Conservation (phyloP, 179 eudicot species). For the Beta macrorhiza region DNA sequence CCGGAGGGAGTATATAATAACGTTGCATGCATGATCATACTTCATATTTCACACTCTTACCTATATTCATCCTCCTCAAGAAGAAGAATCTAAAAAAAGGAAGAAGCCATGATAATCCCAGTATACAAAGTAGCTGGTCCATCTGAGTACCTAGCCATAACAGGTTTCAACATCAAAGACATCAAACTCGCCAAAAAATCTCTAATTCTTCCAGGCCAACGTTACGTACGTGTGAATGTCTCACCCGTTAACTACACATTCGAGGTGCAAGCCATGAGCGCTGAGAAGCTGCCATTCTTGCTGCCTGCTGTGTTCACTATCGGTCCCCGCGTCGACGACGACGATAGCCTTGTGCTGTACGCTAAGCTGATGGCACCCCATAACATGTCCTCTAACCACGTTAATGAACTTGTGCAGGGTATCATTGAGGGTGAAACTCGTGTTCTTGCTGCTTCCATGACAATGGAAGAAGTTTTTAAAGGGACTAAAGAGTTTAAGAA, state of each 20-base stretch:
- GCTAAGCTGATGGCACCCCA: constrained; percentile 40
- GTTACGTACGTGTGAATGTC: background rate
- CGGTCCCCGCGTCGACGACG: constrained; percentile 33
- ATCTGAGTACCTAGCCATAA: constrained; percentile 29
- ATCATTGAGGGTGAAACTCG: constrained; percentile 46
- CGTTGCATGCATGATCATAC: too few species aligned
- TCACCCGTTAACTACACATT: constrained; percentile 34
- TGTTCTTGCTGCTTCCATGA: constrained; percentile 42
- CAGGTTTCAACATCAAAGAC: constrained; percentile 19
- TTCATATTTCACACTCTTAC: too few species aligned
- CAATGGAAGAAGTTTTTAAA: constrained; percentile 43
- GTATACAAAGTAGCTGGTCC: constrained; percentile 26
- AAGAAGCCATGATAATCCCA: constrained; percentile 2
- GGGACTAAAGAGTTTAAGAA: constrained; percentile 42
- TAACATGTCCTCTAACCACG: constrained; percentile 36
- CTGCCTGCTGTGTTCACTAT: constrained; percentile 46
- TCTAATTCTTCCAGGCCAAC: constrained; percentile 23
- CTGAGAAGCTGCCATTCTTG: constrained; percentile 32
- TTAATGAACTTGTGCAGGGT: constrained; percentile 39
- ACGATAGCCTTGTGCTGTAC: constrained; percentile 24
- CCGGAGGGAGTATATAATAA: too few species aligned
- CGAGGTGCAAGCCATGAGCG: constrained; percentile 34
- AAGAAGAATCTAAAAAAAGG: too few species aligned
- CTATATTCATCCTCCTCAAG: too few species aligned
- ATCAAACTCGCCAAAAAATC: constrained; percentile 31